Percentiles rank a stretch among this genome's conserved stretches.
Evolutionary conservation across 176 grass and related monocot species (phyloP).

Genomic region (Hordeum marinum): DNA sequence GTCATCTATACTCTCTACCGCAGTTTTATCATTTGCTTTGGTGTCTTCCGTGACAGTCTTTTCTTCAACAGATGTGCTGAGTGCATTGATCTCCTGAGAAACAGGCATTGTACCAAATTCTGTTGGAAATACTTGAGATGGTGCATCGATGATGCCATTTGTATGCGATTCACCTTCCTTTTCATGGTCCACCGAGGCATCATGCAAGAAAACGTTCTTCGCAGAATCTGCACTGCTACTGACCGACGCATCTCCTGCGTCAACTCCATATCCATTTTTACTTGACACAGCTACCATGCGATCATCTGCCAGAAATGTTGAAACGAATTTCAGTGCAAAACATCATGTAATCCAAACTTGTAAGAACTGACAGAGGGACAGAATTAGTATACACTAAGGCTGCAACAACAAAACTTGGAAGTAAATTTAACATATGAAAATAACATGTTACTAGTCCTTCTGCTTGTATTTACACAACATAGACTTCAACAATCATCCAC

Average conservation of each 20-base stretch:
- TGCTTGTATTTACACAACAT: not conserved
- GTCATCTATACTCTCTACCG: not conserved
- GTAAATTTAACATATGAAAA: not conserved
- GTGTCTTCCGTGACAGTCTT: not conserved
- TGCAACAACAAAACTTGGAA: not conserved
- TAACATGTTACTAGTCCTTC: not conserved
- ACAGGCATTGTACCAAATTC: not conserved
- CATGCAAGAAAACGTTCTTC: conserved; percentile 12
- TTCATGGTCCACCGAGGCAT: not conserved
- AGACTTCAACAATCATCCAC: not conserved
- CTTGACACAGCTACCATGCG: not conserved
- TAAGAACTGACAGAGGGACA: not conserved
- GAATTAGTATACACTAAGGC: not conserved
- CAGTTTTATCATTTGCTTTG: not conserved
- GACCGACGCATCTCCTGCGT: conserved; percentile 1
- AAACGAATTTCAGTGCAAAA: conserved; percentile 17
- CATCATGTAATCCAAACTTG: not conserved
- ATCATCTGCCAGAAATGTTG: conserved; percentile 32
- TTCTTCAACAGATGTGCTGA: not conserved
- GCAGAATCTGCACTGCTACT: not conserved
- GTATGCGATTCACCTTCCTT: not conserved
- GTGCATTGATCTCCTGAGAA: not conserved
- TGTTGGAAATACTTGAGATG: not conserved
- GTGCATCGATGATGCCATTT: not conserved
- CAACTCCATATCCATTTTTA: conserved; percentile 1